These are phyloP conservation scores for Parachlorella kessleri DNA, from an alignment of 139 green algal species.

Conservation along the genomic window DNA sequence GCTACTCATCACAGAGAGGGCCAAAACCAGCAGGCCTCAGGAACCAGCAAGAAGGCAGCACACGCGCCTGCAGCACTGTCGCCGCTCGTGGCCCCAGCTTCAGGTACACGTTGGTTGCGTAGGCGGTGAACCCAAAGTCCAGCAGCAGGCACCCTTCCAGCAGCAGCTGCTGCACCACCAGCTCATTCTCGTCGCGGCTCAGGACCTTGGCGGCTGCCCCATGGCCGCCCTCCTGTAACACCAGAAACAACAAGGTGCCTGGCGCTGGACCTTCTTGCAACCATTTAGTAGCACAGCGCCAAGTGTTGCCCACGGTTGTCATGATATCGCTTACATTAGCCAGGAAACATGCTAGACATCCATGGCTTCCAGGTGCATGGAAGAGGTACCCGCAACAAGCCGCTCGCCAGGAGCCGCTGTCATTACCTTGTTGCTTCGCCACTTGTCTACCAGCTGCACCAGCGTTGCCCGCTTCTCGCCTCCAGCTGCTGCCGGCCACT, in stretches of 20 bases:
- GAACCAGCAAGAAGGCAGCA: no score
- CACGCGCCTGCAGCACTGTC: conserved; percentile 26
- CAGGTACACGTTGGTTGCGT: conserved; percentile 54
- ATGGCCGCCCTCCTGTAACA: background rate
- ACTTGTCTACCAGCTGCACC: conserved; percentile 65
- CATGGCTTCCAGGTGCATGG: no score
- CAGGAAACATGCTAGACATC: no score
- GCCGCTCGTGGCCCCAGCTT: conserved; percentile 18
- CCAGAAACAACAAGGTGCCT: background rate
- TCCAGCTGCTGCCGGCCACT: conserved; percentile 1
- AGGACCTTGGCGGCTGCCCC: conserved; percentile 25
- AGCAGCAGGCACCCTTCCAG: conserved; percentile 37
- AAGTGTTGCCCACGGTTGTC: no score
- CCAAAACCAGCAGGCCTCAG: no score
- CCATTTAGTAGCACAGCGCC: no score
- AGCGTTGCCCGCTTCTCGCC: conserved; percentile 60
- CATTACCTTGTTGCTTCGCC: conserved; percentile 55
- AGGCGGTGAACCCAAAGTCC: conserved; percentile 66
- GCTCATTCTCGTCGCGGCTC: conserved; percentile 40
- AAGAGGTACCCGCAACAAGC: no score
- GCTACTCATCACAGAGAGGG: no score
- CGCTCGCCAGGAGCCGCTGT: no score
- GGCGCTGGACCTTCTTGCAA: no score
- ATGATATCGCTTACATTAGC: no score
- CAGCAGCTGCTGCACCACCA: conserved; percentile 31